Percentiles rank a stretch among this genome's conserved stretches.
These are phyloP conservation scores for Saccharomyces hybrid DNA, from an alignment of 1,139 yeast genomes.

Conservation along the genomic window DNA sequence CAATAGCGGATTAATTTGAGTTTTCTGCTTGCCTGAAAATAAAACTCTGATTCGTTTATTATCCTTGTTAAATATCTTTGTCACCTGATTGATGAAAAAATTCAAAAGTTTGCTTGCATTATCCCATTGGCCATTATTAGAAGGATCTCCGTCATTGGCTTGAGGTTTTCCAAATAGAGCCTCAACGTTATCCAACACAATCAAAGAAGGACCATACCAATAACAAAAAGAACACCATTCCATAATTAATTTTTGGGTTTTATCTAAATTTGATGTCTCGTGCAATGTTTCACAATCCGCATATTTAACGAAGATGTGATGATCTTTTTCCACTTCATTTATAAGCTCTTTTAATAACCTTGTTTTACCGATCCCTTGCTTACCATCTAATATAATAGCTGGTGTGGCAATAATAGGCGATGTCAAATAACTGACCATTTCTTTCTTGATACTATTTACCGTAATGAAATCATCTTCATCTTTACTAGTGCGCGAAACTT, in stretches of 20 bases:
- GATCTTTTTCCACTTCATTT: slow-evolving; percentile 34
- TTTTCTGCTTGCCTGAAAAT: slow-evolving; percentile 53
- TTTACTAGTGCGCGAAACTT: slow-evolving; percentile 3
- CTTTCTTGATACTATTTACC: slow-evolving; percentile 40
- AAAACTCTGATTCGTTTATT: slow-evolving; percentile 19
- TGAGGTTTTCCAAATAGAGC: slow-evolving; percentile 44
- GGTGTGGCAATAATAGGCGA: slow-evolving; percentile 25
- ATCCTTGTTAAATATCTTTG: slow-evolving; percentile 37
- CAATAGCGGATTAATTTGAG: slow-evolving; percentile 53
- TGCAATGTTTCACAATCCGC: slow-evolving; percentile 41
- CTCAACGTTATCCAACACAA: slow-evolving; percentile 78
- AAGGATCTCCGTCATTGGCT: slow-evolving; percentile 12
- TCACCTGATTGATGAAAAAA: slow-evolving; percentile 33
- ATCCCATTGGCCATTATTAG: slow-evolving; percentile 30
- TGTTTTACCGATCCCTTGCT: slow-evolving; percentile 78
- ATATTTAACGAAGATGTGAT: slow-evolving; percentile 41
- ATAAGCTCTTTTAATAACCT: slow-evolving; percentile 42
- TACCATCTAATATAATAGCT: slow-evolving; percentile 57
- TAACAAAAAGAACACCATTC: slow-evolving; percentile 54
- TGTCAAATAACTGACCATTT: slow-evolving; percentile 38
- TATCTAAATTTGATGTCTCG: slow-evolving; percentile 33
- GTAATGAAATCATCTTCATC: slow-evolving; percentile 42
- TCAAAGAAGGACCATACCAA: slow-evolving; percentile 74
- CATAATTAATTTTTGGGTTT: slow-evolving; percentile 43
- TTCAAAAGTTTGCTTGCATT: not conserved